Evolutionary conservation across 495 filamentous ascomycete genomes (phyloP).

Genomic region (Penicillium samsonianum): DNA sequence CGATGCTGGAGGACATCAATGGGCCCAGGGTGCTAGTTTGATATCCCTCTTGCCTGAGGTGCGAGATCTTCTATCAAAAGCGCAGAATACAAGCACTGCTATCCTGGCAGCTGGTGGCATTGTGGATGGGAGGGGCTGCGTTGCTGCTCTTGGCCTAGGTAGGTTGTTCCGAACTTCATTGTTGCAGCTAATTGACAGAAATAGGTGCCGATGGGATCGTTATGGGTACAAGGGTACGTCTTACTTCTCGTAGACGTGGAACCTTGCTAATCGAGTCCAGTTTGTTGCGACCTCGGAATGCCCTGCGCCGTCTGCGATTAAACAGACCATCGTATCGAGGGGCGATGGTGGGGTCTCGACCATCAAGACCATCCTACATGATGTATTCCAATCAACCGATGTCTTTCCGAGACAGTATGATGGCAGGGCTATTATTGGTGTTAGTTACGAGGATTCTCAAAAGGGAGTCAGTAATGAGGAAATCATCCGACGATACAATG

Average conservation of each 20-base stretch:
- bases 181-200: not conserved
- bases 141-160: slow-evolving; percentile 60
- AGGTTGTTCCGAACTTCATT: not conserved
- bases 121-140: slow-evolving; percentile 60
- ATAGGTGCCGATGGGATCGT: slow-evolving; percentile 57
- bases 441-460: slow-evolving; percentile 21
- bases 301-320: slow-evolving; percentile 22
- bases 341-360: slow-evolving; percentile 28
- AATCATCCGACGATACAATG: slow-evolving; percentile 26
- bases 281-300: slow-evolving; percentile 30
- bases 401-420: slow-evolving; percentile 32
- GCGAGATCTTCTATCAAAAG: slow-evolving; percentile 50
- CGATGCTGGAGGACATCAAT: slow-evolving; percentile 70
- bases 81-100: slow-evolving; percentile 42
- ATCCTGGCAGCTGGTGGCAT: slow-evolving; percentile 70
- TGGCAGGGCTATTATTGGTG: slow-evolving; percentile 27
- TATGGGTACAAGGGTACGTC: slow-evolving; percentile 59
- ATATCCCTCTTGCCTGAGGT: slow-evolving; percentile 62
- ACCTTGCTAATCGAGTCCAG: slow-evolving; percentile 15
- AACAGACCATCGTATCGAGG: slow-evolving; percentile 24
- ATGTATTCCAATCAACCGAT: slow-evolving; percentile 30
- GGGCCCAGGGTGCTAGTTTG: slow-evolving; percentile 60
- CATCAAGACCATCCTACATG: slow-evolving; percentile 24
- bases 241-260: not conserved
- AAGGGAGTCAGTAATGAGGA: slow-evolving; percentile 23